Conservation (phyloP, 371 early-diverging fungal species). For the Batrachochytrium dendrobatidis region DNA sequence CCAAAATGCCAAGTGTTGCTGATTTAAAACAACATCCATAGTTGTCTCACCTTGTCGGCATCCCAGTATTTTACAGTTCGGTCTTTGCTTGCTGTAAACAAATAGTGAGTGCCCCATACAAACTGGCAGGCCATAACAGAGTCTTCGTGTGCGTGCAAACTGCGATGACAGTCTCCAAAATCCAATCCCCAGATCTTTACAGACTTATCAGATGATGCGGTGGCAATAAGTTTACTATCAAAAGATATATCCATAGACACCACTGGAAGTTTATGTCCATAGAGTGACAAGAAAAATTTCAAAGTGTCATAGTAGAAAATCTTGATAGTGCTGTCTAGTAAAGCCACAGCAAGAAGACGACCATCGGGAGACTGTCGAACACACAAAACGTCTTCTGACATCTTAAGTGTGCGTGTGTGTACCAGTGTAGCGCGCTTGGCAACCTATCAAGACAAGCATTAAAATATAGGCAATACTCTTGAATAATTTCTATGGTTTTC, state of each 20-base stretch:
- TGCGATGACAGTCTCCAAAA: constrained; percentile 96
- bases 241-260: constrained; percentile 93
- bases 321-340: constrained; percentile 91
- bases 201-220: constrained; percentile 91
- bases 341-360: constrained; percentile 78
- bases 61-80: constrained; percentile 92
- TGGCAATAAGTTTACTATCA: constrained; percentile 79
- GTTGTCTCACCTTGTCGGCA: constrained; percentile 66
- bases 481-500: neutral
- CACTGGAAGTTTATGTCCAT: constrained; percentile 95
- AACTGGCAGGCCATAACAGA: constrained; percentile 79
- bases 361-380: constrained; percentile 79
- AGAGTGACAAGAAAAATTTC: constrained; percentile 90
- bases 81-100: constrained; percentile 87
- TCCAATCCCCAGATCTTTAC: constrained; percentile 97
- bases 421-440: constrained; percentile 61
- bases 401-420: constrained; percentile 82
- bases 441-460: constrained; percentile 2
- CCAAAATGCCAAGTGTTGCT: constrained; percentile 1
- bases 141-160: constrained; percentile 89
- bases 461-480: neutral
- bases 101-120: constrained; percentile 89
- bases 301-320: constrained; percentile 92
- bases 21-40: neutral
- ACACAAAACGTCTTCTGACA: constrained; percentile 88